These are phyloP conservation scores for Dendrobium chrysotoxum DNA, from an alignment of 106 monocot genomes.

Conservation along the genomic window DNA sequence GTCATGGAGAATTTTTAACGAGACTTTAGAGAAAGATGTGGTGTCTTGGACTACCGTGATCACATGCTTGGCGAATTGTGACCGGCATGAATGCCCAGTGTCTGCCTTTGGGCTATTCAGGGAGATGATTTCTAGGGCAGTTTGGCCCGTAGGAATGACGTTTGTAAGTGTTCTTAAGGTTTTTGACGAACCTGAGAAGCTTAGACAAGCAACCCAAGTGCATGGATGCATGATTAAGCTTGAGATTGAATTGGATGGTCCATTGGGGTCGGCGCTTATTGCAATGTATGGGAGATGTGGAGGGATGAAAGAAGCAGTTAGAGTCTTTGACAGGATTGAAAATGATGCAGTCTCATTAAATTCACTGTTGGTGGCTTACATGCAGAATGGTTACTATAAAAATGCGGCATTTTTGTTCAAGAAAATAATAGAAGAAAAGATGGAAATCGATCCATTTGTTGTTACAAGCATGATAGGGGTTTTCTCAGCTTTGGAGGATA, in stretches of 20 bases:
- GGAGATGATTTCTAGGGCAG: conserved; percentile 35
- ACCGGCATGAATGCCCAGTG: neutral
- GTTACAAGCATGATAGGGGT: conserved; percentile 33
- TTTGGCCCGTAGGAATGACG: conserved; percentile 44
- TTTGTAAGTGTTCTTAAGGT: conserved; percentile 48
- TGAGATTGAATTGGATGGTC: conserved; percentile 37
- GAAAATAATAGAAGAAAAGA: conserved; percentile 28
- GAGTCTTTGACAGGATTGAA: conserved; percentile 20
- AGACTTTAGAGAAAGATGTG: conserved; percentile 20
- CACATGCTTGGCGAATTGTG: conserved; percentile 30
- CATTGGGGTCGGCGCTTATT: conserved; percentile 39
- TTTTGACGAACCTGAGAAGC: conserved; percentile 34
- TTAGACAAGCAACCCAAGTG: conserved; percentile 38
- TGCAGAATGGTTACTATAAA: conserved; percentile 35
- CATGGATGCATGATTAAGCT: conserved; percentile 58
- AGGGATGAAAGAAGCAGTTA: conserved; percentile 39
- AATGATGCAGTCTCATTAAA: conserved; percentile 46
- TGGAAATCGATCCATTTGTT: conserved; percentile 32
- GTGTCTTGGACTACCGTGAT: conserved; percentile 61
- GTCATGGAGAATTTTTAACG: conserved; percentile 36
- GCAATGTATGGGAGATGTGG: conserved; percentile 62
- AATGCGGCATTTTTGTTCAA: conserved; percentile 35
- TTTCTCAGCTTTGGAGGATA: conserved; percentile 20
- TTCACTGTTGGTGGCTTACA: conserved; percentile 43
- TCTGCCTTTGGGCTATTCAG: conserved; percentile 36